phyloP scores from a whole-genome alignment of 2,329 filamentous ascomycete genomes.

The Aureobasidium vineae region DNA sequence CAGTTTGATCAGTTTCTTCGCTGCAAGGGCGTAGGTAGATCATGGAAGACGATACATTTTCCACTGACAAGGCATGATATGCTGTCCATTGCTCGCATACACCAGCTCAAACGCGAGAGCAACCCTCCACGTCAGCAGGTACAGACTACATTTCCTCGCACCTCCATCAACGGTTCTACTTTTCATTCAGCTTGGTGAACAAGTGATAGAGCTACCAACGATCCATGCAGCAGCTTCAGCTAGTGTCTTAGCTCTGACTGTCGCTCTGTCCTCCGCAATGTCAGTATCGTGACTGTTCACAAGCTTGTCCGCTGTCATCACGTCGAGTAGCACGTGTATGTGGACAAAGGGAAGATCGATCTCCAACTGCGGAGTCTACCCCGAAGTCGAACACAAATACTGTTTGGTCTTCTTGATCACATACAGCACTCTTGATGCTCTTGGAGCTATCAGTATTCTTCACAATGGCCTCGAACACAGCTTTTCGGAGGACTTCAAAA shows the following conservation, averaged over 20 bases:
- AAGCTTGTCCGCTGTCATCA: neutral
- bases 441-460: neutral
- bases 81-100: neutral
- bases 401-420: neutral
- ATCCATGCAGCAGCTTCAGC: neutral
- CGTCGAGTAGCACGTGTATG: neutral
- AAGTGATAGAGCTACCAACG: neutral
- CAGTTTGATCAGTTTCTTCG: conserved; percentile 85
- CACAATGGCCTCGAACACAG: neutral
- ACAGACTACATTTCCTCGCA: neutral
- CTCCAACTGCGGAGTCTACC: neutral
- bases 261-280: neutral
- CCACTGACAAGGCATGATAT: neutral
- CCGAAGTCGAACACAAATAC: neutral
- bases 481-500: neutral
- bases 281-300: neutral
- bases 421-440: neutral
- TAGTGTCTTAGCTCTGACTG: neutral
- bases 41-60: neutral
- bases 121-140: neutral
- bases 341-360: no score
- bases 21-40: conserved; percentile 44
- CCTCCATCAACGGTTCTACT: neutral
- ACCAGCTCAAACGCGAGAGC: neutral
- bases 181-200: neutral